Conservation (phyloP, 1,284 basidiomycete genomes). For the Cutaneotrichosporon cutaneum region DNA sequence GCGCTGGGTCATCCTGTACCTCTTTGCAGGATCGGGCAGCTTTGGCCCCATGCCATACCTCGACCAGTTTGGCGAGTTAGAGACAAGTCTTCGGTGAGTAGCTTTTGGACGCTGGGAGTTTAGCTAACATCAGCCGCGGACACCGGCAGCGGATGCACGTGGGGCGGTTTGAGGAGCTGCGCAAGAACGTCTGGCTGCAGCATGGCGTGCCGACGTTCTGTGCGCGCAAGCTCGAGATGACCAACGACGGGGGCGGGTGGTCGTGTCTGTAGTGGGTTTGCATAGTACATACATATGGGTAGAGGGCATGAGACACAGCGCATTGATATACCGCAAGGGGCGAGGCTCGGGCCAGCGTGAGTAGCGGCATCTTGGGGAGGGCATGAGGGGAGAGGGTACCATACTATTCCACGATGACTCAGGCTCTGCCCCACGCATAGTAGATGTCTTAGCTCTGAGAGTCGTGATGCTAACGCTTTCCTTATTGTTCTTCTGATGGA, state of each 20-base stretch:
- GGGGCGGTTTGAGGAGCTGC: conserved; percentile 86
- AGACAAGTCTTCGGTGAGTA: conserved; percentile 81
- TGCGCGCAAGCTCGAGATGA: conserved; percentile 82
- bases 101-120: not conserved
- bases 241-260: conserved; percentile 90
- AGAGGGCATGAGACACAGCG: not conserved
- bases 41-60: conserved; percentile 89
- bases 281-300: not conserved
- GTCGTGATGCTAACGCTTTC: no score
- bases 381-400: no score
- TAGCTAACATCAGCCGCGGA: conserved; percentile 62
- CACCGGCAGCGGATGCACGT: conserved; percentile 83
- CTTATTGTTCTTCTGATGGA: no score
- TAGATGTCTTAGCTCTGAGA: no score
- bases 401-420: no score
- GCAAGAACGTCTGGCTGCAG: conserved; percentile 76
- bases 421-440: no score
- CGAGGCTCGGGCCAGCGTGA: not conserved
- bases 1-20: conserved; percentile 85
- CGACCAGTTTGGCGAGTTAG: conserved; percentile 91
- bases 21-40: conserved; percentile 84
- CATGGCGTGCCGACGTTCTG: conserved; percentile 89
- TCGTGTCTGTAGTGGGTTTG: conserved; percentile 63
- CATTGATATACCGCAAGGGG: not conserved
- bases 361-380: no score